phyloP scores from a whole-genome alignment of 306 rosid genomes.

The Mimosa bimucronata region DNA sequence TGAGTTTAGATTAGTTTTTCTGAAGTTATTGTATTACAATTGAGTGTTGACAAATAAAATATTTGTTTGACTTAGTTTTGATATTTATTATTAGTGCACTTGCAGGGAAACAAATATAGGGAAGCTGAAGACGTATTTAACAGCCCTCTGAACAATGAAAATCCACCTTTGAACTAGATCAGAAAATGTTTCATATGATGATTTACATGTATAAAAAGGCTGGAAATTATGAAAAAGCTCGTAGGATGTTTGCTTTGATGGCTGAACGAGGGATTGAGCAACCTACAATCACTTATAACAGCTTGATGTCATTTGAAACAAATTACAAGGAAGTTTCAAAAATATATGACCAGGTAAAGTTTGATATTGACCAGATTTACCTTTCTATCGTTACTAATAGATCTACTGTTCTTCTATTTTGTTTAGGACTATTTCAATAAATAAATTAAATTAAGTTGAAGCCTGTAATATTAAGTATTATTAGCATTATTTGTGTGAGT shows the following conservation, averaged over 20 bases:
- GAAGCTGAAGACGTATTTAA: slow-evolving; percentile 87
- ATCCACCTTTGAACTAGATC: slow-evolving; percentile 79
- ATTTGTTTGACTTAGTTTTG: slow-evolving; percentile 41
- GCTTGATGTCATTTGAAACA: slow-evolving; percentile 90
- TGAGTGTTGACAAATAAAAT: neutral
- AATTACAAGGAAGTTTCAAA: slow-evolving; percentile 91
- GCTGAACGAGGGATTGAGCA: slow-evolving; percentile 71
- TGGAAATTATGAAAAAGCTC: slow-evolving; percentile 86
- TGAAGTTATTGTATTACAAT: slow-evolving; percentile 10
- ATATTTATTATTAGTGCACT: too few relatives aligned
- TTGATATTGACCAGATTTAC: slow-evolving; percentile 11
- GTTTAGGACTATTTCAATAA: neutral
- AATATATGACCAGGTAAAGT: slow-evolving; percentile 94
- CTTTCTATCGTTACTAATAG: slow-evolving; percentile 21
- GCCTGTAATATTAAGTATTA: neutral
- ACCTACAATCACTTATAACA: slow-evolving; percentile 82
- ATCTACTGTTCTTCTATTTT: slow-evolving; percentile 1
- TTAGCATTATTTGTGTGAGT: neutral
- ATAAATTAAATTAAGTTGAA: neutral
- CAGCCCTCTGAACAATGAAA: slow-evolving; percentile 68
- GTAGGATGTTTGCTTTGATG: slow-evolving; percentile 79
- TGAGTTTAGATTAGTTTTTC: neutral
- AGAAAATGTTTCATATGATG: slow-evolving; percentile 95
- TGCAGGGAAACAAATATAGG: slow-evolving; percentile 74
- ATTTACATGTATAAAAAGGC: slow-evolving; percentile 91